phyloP scores from a whole-genome alignment of 148 eudicot genomes.

The Heliosperma pusillum region DNA sequence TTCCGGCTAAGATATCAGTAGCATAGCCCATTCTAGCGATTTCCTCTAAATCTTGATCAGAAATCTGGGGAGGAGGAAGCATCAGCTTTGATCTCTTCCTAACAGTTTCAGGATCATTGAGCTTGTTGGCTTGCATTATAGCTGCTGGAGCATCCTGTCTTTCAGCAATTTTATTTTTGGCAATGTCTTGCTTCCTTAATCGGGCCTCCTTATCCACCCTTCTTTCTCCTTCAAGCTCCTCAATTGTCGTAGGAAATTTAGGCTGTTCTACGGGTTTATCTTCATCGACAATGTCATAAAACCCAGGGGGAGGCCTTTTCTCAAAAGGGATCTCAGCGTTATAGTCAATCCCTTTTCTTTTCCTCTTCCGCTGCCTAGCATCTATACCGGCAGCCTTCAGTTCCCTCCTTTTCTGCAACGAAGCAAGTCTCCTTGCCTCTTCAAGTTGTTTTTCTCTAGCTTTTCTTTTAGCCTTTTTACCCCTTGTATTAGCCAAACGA shows the following conservation, averaged over 20 bases:
- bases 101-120: conserved; percentile 93
- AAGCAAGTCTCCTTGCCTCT: conserved; percentile 99
- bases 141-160: conserved; percentile 96
- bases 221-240: conserved; percentile 95
- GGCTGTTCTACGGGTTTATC: conserved; percentile 73
- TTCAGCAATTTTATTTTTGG: conserved; percentile 88
- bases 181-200: conserved; percentile 85
- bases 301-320: conserved; percentile 95
- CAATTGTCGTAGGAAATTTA: conserved; percentile 86
- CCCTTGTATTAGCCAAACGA: conserved; percentile 89
- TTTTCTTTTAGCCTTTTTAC: conserved; percentile 97
- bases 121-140: conserved; percentile 93
- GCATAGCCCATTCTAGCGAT: conserved; percentile 89
- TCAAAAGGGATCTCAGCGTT: conserved; percentile 98
- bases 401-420: conserved; percentile 96
- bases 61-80: conserved; percentile 96
- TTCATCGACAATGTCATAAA: conserved; percentile 79
- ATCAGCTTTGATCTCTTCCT: conserved; percentile 83
- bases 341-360: conserved; percentile 90
- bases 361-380: conserved; percentile 77
- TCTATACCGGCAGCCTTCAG: conserved; percentile 98
- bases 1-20: conserved; percentile 64
- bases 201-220: conserved; percentile 91
- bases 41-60: conserved; percentile 90
- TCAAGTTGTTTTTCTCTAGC: conserved; percentile 99